Percentiles rank a stretch among this genome's conserved stretches.
Conservation (phyloP, 2,329 filamentous ascomycete genomes). For the Arthroderma uncinatum region DNA sequence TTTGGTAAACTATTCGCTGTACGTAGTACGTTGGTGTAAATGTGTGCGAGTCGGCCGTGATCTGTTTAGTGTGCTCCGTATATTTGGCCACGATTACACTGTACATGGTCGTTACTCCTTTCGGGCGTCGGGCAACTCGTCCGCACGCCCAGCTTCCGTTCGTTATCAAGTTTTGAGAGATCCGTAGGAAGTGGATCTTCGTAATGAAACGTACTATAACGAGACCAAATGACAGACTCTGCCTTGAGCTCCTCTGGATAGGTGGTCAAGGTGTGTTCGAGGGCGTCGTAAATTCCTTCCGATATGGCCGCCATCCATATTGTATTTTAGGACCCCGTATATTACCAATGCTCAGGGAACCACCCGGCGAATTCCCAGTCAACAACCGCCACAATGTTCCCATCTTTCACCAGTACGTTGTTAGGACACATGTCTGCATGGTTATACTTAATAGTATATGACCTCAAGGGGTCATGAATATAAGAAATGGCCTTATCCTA, state of each 20-base stretch:
- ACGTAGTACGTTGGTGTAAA: too few relatives aligned
- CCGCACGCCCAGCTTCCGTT: too few relatives aligned
- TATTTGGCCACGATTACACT: too few relatives aligned
- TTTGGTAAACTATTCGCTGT: too few relatives aligned
- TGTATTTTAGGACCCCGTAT: neutral
- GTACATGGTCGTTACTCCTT: too few relatives aligned
- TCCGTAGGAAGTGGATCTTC: neutral
- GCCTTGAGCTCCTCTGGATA: neutral
- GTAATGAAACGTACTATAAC: too few relatives aligned
- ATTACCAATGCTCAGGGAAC: neutral
- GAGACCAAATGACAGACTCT: neutral
- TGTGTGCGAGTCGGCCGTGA: too few relatives aligned
- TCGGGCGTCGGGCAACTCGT: too few relatives aligned
- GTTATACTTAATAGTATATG: neutral
- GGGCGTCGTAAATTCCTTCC: neutral
- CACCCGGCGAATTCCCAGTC: neutral
- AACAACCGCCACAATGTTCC: neutral
- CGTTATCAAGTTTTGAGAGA: neutral
- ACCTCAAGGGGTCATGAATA: conserved; percentile 7
- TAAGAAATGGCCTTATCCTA: neutral
- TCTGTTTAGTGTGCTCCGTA: too few relatives aligned
- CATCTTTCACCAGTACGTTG: neutral
- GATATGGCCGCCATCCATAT: neutral
- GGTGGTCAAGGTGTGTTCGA: neutral
- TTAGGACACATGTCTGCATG: neutral